Conservation (phyloP, 2,329 filamentous ascomycete species). For the Aspergillus arachidicola region DNA sequence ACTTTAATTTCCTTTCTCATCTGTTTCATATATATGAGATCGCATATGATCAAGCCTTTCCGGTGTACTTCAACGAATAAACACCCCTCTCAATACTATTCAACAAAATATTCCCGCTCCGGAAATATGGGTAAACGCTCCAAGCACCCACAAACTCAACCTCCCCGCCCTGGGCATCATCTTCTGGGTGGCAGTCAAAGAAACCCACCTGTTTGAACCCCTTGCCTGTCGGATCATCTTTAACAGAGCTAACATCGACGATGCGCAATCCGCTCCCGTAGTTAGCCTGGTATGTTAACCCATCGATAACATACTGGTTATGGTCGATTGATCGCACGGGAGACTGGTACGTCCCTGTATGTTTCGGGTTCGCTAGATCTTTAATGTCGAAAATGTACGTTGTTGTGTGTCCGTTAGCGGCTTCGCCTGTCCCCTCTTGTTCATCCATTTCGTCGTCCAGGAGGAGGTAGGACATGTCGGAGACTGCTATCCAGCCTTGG, state of each 20-base stretch:
- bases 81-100: conserved; percentile 24
- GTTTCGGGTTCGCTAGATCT: conserved; percentile 16
- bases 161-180: conserved; percentile 16
- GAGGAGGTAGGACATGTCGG: conserved; percentile 20
- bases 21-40: not conserved
- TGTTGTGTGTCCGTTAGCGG: conserved; percentile 25
- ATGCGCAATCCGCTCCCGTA: conserved; percentile 24
- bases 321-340: conserved; percentile 23
- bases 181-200: conserved; percentile 22
- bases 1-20: not conserved
- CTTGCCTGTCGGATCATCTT: conserved; percentile 16
- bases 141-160: conserved; percentile 21
- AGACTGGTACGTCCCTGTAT: conserved; percentile 22
- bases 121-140: conserved; percentile 24
- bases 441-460: conserved; percentile 24
- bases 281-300: conserved; percentile 20
- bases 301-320: conserved; percentile 24
- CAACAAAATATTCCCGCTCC: conserved; percentile 18
- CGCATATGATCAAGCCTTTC: not conserved
- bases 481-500: conserved; percentile 20
- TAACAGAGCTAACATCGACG: conserved; percentile 20
- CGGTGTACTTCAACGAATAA: conserved; percentile 23
- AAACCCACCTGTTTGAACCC: conserved; percentile 19
- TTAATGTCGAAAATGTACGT: conserved; percentile 24
- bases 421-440: conserved; percentile 15